Conservation (phyloP, 2,329 filamentous ascomycete genomes). For the Fusarium coicis region DNA sequence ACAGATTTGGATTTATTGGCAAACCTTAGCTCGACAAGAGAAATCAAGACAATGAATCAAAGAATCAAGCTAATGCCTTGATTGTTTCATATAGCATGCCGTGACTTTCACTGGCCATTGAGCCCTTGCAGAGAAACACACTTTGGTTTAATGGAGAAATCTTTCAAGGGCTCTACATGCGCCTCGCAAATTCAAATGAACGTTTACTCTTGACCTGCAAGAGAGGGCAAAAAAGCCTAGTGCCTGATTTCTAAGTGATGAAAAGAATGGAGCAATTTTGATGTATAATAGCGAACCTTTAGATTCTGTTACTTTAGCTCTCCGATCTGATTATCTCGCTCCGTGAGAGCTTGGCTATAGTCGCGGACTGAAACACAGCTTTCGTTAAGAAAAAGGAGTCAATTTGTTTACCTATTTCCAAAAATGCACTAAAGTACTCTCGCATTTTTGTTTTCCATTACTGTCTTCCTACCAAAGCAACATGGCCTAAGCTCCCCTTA, state of each 20-base stretch:
- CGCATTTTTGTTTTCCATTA: neutral
- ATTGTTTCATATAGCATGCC: too few species aligned
- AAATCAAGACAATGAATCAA: too few species aligned
- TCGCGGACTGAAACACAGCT: neutral
- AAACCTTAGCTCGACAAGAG: too few species aligned
- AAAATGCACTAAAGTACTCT: neutral
- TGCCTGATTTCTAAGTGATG: neutral
- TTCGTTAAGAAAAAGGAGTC: neutral
- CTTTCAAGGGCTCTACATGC: neutral
- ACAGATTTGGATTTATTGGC: too few species aligned
- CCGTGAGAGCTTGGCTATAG: neutral
- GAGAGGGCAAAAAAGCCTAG: neutral
- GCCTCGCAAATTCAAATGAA: neutral
- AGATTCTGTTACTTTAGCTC: neutral
- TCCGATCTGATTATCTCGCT: neutral
- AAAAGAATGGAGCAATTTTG: neutral
- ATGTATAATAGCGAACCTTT: neutral
- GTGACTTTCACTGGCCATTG: too few species aligned
- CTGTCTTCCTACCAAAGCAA: neutral
- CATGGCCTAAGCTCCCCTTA: too few species aligned
- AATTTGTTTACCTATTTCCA: neutral
- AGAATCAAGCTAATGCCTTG: too few species aligned
- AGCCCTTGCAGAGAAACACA: too few species aligned
- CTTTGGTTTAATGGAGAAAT: neutral
- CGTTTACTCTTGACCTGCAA: neutral